These are phyloP conservation scores for Eucalyptus sp. DNA, from an alignment of 345 rosid genomes.

Conservation along the genomic window DNA sequence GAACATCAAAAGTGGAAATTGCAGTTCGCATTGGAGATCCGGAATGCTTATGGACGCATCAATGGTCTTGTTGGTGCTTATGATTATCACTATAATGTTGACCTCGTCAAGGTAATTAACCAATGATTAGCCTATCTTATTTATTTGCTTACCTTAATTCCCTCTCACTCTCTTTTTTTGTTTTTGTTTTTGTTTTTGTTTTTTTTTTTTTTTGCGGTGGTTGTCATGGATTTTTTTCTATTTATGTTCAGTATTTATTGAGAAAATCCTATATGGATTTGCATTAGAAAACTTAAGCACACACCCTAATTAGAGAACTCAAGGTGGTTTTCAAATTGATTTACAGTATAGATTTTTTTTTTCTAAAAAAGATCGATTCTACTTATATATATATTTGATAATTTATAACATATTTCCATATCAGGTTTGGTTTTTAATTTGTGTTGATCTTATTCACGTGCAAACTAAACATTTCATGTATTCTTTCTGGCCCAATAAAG, in stretches of 20 bases:
- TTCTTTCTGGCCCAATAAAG: not conserved
- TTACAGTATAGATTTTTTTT: not conserved
- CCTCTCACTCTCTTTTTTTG: accelerated
- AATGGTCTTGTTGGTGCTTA: not conserved
- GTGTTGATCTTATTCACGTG: not conserved
- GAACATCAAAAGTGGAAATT: not conserved
- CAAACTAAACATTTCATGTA: not conserved
- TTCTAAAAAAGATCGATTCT: not conserved
- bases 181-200: not conserved
- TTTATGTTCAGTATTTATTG: not conserved
- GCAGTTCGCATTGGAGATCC: not conserved
- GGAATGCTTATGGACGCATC: not conserved
- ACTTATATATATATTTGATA: not conserved
- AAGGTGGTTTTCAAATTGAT: not conserved
- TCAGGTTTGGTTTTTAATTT: not conserved
- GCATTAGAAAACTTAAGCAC: not conserved
- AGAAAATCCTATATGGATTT: not conserved
- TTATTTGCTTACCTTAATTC: not conserved
- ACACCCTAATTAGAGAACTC: not conserved
- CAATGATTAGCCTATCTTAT: not conserved
- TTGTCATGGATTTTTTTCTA: not conserved
- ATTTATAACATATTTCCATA: not conserved
- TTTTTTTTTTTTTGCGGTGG: not conserved
- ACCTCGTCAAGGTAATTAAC: not conserved
- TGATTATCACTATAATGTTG: not conserved